A percentile compares a stretch with the other conserved stretches of the same genome.
phyloP scores from a whole-genome alignment of 2,329 filamentous ascomycete species.

The Fusarium sp. region DNA sequence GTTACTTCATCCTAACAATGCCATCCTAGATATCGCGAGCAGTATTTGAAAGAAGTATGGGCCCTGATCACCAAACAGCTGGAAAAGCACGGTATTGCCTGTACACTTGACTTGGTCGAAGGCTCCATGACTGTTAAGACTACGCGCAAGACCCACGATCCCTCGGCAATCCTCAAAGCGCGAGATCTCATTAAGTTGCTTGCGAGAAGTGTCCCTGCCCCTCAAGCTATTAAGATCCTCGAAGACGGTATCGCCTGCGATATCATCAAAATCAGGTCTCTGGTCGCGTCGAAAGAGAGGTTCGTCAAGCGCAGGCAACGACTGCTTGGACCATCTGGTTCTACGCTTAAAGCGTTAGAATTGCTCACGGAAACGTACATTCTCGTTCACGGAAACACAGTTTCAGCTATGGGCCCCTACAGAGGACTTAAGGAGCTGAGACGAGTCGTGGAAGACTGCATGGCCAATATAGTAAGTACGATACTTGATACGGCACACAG shows the following conservation, averaged over 20 bases:
- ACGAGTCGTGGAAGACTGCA: conserved; percentile 82
- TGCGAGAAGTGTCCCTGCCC: conserved; percentile 89
- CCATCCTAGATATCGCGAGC: neutral
- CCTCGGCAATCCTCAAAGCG: no score
- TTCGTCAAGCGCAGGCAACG: conserved; percentile 88
- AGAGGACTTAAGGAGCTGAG: conserved; percentile 66
- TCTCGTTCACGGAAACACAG: conserved; percentile 95
- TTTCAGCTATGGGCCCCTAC: conserved; percentile 89
- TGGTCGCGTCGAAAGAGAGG: no score
- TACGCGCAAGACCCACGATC: no score
- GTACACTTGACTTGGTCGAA: conserved; percentile 92
- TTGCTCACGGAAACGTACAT: conserved; percentile 92
- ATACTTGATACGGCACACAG: neutral
- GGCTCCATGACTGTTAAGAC: conserved; percentile 98
- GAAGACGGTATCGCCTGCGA: conserved; percentile 93
- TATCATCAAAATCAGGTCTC: conserved; percentile 78
- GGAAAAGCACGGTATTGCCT: conserved; percentile 88
- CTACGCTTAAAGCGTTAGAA: conserved; percentile 83
- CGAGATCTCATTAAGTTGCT: conserved; percentile 53
- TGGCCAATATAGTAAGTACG: conserved; percentile 77
- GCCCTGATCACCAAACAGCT: conserved; percentile 83
- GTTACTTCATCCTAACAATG: neutral
- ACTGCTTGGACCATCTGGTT: conserved; percentile 58
- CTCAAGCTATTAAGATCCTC: conserved; percentile 93
- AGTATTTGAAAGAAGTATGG: conserved; percentile 80